Conservation (phyloP, 192 early-diverging fungal genomes). For the Backusella macrospora region DNA sequence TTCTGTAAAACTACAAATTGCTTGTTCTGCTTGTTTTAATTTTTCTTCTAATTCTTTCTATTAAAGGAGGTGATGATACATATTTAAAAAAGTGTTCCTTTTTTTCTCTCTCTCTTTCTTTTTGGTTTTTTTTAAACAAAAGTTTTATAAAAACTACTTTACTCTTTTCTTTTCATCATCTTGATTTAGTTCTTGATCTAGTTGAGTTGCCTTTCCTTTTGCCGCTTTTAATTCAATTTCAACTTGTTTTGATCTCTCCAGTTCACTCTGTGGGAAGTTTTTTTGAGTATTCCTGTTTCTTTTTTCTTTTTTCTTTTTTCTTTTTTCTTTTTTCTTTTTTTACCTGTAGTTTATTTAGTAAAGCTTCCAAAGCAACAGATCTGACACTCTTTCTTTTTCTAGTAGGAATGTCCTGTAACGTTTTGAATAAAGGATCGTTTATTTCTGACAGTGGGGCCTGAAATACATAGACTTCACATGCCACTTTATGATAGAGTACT, state of each 20-base stretch:
- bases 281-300: no score
- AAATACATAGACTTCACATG: constrained; percentile 25
- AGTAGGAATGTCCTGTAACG: constrained; percentile 17
- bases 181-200: constrained; percentile 6
- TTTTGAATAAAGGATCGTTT: constrained; percentile 17
- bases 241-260: constrained; percentile 6
- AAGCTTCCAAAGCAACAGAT: constrained; percentile 4
- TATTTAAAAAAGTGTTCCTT: constrained; percentile 2
- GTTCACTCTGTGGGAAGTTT: not conserved
- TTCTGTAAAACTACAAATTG: constrained; percentile 22
- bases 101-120: no score
- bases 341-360: not conserved
- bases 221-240: constrained; percentile 23
- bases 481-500: constrained; percentile 42
- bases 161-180: not conserved
- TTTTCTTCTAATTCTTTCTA: constrained; percentile 7
- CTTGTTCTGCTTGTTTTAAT: constrained; percentile 1
- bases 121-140: not conserved
- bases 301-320: not conserved
- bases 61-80: not conserved
- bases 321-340: not conserved
- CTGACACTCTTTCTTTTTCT: not conserved
- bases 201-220: not conserved
- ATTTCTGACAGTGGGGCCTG: not conserved
- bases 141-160: not conserved